Evolutionary conservation across 1,284 basidiomycete genomes (phyloP), one percentile per base, ranked within the genome.

Genomic region (Boletus semigastroideus): DNA sequence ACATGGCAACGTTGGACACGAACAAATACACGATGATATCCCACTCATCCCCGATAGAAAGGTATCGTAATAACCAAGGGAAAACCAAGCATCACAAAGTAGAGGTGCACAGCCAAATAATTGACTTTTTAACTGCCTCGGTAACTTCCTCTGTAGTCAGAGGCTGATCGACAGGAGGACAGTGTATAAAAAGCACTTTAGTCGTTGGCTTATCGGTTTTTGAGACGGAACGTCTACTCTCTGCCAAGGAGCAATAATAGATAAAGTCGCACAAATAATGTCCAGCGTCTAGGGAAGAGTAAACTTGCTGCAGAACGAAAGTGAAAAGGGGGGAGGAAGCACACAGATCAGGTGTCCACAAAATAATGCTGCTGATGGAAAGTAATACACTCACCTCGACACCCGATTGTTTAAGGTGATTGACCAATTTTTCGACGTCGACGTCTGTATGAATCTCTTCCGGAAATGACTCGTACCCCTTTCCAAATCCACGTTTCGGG

Each of bases 181-280:
- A 86, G 61, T 90, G 87, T 65, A 90, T 69, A 68, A 87, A 87
- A 14, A 90, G 70, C 43, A 89, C 84, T 60, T 80, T 79, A n/a
- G 66, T 70, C 6, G 78, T 76, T 19, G 76, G 77, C 60, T 79
- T 79, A 59, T 84, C 80, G 52, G 78, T 80, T 39, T 80, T 78
- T 48, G 75, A 74, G 20, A 74, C 72, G 28, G 72, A 72, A 6
- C 83, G 78, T 60, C 76, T 80, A 19, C 82, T 77, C 64, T 88
- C 86, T 7, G 85, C 86, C n/a, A 90, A 75, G 9, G 87, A 89
- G 61, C 86, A 86, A 62, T 86, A 90, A 66, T 86, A 88, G 54
- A 85, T 78, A 67, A 86, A 90, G 69, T 90, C 87, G 65, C 82
- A 85, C n/a, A 89, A 72, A 66, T 84, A 88, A 62, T 85, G 86